These are phyloP conservation scores for Neofusicoccum ribis DNA, from an alignment of 2,329 filamentous ascomycete species.

Conservation along the genomic window DNA sequence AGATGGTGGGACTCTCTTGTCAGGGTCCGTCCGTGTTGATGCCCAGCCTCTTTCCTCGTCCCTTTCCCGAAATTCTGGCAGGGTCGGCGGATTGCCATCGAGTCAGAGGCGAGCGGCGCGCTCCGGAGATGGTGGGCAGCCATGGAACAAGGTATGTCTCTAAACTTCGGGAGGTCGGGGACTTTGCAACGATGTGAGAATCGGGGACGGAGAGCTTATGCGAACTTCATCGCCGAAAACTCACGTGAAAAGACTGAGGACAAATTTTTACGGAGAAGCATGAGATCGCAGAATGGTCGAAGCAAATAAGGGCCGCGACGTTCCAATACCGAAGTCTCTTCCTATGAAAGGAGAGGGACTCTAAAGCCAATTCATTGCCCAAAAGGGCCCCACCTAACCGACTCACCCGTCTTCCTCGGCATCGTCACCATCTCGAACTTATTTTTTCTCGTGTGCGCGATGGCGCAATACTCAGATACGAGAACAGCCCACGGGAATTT, in stretches of 20 bases:
- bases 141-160: not conserved
- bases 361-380: not conserved
- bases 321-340: too few species aligned
- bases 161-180: not conserved
- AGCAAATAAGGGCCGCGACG: not conserved
- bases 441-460: not conserved
- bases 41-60: not conserved
- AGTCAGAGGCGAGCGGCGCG: not conserved
- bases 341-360: not conserved
- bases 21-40: slow-evolving; percentile 2
- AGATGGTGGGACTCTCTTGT: not conserved
- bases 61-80: not conserved
- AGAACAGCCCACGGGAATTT: not conserved
- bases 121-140: not conserved
- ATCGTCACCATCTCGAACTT: not conserved
- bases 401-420: not conserved
- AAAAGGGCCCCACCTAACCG: not conserved
- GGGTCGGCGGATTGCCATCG: not conserved
- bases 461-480: not conserved
- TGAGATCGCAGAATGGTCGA: not conserved
- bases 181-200: not conserved
- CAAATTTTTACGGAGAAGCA: not conserved
- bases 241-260: not conserved
- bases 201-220: not conserved
- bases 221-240: not conserved